Conservation (phyloP, 768 basidiomycete species). For the Leucocoprinus birnbaumii region DNA sequence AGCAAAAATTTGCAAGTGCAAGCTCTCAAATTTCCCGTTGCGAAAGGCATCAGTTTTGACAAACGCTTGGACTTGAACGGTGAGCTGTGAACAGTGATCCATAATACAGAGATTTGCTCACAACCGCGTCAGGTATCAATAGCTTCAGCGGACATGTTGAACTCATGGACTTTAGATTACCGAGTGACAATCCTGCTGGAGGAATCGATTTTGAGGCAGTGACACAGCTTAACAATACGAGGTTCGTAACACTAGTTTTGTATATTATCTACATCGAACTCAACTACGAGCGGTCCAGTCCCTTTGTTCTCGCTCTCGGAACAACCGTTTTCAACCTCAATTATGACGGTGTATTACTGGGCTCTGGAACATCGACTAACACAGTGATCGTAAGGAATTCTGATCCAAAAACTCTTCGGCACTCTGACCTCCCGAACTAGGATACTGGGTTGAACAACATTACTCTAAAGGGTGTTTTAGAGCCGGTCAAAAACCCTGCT, state of each 20-base stretch:
- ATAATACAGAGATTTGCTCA: background rate
- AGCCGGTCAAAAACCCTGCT: conserved; percentile 44
- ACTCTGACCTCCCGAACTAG: conserved; percentile 24
- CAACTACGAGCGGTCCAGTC: conserved; percentile 31
- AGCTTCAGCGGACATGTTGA: conserved; percentile 56
- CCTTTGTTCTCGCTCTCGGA: conserved; percentile 68
- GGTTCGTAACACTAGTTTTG: conserved; percentile 28
- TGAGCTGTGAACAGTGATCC: conserved; percentile 15
- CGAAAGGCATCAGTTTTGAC: conserved; percentile 62
- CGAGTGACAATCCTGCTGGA: conserved; percentile 61
- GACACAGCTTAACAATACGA: conserved; percentile 54
- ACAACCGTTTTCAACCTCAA: conserved; percentile 60
- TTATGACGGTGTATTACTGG: conserved; percentile 56
- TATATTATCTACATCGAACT: background rate
- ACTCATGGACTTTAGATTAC: conserved; percentile 59
- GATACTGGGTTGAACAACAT: conserved; percentile 54
- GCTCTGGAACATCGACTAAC: conserved; percentile 49
- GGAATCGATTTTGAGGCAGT: conserved; percentile 65
- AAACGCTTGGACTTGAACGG: conserved; percentile 60
- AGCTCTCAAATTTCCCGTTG: conserved; percentile 64
- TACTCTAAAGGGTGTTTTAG: conserved; percentile 52
- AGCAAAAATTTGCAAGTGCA: conserved; percentile 58
- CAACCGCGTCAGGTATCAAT: conserved; percentile 43
- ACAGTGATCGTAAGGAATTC: conserved; percentile 44
- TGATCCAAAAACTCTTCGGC: background rate